Percentiles rank a stretch among this genome's conserved stretches.
Evolutionary conservation across 169 alveolate species (phyloP).

Genomic region (Cystoisospora suis): DNA sequence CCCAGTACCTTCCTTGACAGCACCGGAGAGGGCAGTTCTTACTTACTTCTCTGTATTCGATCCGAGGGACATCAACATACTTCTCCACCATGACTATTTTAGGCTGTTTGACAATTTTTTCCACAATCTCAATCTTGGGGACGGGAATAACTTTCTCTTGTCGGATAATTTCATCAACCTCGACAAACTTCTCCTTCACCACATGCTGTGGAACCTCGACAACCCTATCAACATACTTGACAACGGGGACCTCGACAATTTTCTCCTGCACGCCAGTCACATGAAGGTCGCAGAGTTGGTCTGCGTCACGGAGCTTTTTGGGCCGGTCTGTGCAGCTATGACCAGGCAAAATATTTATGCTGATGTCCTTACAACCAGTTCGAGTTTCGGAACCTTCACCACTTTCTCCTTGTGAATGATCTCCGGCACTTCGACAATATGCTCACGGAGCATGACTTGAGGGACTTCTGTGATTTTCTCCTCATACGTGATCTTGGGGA

Average conservation of each 20-base stretch:
- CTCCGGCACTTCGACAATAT: slow-evolving; percentile 28
- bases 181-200: background rate
- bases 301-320: background rate
- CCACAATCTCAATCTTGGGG: slow-evolving; percentile 33
- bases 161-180: slow-evolving; percentile 7
- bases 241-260: slow-evolving; percentile 39
- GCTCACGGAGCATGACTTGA: slow-evolving; percentile 20
- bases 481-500: slow-evolving; percentile 18
- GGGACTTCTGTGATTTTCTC: slow-evolving; percentile 46
- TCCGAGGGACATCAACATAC: slow-evolving; percentile 31
- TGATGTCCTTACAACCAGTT: background rate
- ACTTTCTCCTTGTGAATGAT: slow-evolving; percentile 26
- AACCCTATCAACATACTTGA: background rate
- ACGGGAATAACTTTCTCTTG: slow-evolving; percentile 21
- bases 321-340: background rate
- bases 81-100: slow-evolving; percentile 22
- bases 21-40: background rate
- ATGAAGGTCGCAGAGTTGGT: background rate
- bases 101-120: background rate
- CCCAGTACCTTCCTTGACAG: too few relatives aligned
- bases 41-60: slow-evolving; percentile 44
- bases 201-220: slow-evolving; percentile 36
- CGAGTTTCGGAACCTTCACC: background rate
- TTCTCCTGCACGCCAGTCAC: background rate
- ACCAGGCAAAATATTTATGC: background rate